Conservation (phyloP, 805 yeast species). For the Sugiyamaella valdiviana region DNA sequence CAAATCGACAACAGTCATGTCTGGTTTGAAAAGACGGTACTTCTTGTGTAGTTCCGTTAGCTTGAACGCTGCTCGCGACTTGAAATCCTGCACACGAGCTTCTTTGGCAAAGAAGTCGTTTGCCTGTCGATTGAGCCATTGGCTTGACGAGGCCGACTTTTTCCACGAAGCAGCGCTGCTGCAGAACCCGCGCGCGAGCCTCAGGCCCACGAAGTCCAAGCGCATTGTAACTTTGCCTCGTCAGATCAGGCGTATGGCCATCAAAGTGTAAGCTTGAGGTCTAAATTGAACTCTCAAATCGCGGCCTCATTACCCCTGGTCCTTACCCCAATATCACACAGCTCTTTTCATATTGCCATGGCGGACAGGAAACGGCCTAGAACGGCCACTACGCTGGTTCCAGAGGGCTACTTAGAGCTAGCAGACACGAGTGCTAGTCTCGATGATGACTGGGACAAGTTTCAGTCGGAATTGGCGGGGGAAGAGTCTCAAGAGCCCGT, state of each 20-base stretch:
- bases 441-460: constrained; percentile 16
- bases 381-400: background rate
- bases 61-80: constrained; percentile 90
- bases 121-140: constrained; percentile 71
- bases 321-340: background rate
- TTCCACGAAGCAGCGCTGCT: background rate
- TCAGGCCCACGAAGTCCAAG: background rate
- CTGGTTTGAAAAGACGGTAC: constrained; percentile 50
- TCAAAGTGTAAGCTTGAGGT: too few species aligned
- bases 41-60: constrained; percentile 66
- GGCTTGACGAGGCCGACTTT: constrained; percentile 42
- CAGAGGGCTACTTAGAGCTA: background rate
- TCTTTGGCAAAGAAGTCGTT: constrained; percentile 60
- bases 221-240: background rate
- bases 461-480: constrained; percentile 9
- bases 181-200: background rate
- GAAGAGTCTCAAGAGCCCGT: background rate
- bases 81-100: constrained; percentile 55
- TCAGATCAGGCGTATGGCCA: background rate
- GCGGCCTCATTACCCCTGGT: background rate
- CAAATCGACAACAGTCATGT: constrained; percentile 68
- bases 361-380: background rate
- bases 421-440: background rate
- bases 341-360: background rate
- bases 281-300: background rate